Base-by-base conservation (phyloP, 768 basidiomycete genomes). In the Chalciporus chontae region DNA sequence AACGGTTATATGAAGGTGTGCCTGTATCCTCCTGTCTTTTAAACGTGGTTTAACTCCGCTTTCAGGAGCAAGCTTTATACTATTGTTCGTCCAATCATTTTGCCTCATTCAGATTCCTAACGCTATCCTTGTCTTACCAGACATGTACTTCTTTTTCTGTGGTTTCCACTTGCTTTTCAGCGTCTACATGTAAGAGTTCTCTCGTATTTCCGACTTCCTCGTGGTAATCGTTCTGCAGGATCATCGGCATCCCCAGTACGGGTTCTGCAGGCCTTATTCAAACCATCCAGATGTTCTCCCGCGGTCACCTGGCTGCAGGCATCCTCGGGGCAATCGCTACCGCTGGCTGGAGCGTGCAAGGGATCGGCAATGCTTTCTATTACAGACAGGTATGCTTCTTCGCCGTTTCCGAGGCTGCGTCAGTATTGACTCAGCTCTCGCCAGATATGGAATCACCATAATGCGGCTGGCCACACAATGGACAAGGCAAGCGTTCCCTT, bases 241-340 rank as follows among this genome's bases (percentile, higher is more conserved):
- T 94, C 67, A 84, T 98, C 65, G 95, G 95, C 57, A 87, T 96
- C 60, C 93, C 94, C 50, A 90, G 90, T 53, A 95, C 95, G 40
- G 96, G 96, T 31, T 91, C 93, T 40, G 94, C 93, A 23, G 95
- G 96, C 14, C 77, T 99, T 45, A 94, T 98, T 62, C 90, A 94
- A 69, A 94, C 87, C 40, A 90, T 98, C 57, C 77, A 83, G 52
- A 81, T 87, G 76, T 95, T 84, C 65, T 75, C 78, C 3, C 71
- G 76, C 40, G 81, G 83, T 40, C 77, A 82, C 46, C 83, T 90
- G 73, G 84, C 80, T 27, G 87, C 94, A 17, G 96, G 83, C 47
- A 75, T 95, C 47, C 76, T 98, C 47, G 84, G 91, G 41, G 74
- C 83, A 14, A 69, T 98, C 40, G 79, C 94, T 9, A 90, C 90